A percentile compares a stretch with the other conserved stretches of the same genome.
These are phyloP conservation scores for Acanthamoeba sp. DNA, from an alignment of 208 protist species.

Conservation along the genomic window DNA sequence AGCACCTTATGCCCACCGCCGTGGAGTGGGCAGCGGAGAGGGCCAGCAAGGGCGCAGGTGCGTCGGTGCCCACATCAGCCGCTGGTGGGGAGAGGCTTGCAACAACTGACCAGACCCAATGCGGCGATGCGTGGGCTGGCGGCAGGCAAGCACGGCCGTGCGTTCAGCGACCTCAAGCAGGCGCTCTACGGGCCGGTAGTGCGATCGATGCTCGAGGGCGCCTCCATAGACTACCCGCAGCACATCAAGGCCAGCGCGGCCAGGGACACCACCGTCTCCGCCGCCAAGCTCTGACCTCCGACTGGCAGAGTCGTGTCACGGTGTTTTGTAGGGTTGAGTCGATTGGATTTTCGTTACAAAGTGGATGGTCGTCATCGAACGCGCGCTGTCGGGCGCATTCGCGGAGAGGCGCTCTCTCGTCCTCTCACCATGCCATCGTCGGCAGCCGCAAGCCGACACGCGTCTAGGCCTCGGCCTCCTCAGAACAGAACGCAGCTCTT, in stretches of 20 bases:
- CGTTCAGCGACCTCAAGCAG: constrained; percentile 4
- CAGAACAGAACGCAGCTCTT: constrained; percentile 53
- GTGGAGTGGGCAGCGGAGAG: not conserved
- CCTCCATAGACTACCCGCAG: not conserved
- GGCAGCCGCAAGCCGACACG: not conserved
- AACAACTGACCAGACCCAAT: no score
- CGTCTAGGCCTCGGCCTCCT: not conserved
- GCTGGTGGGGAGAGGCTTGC: not conserved
- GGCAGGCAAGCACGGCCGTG: not conserved
- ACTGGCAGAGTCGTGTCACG: no score
- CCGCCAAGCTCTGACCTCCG: not conserved
- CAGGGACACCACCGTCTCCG: not conserved
- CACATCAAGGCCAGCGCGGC: not conserved
- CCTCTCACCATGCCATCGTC: not conserved
- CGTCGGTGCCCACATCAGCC: not conserved
- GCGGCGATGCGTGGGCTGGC: no score
- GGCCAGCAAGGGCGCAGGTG: constrained; percentile 1
- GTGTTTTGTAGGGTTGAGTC: no score
- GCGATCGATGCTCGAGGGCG: not conserved
- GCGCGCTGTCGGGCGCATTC: no score
- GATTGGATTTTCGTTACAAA: no score
- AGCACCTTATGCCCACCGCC: constrained; percentile 12
- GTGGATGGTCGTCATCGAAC: no score
- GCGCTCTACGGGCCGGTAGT: not conserved
- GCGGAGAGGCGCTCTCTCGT: no score